These are phyloP conservation scores for Agaricus subrufescens DNA, from an alignment of 768 basidiomycete genomes.

Conservation along the genomic window DNA sequence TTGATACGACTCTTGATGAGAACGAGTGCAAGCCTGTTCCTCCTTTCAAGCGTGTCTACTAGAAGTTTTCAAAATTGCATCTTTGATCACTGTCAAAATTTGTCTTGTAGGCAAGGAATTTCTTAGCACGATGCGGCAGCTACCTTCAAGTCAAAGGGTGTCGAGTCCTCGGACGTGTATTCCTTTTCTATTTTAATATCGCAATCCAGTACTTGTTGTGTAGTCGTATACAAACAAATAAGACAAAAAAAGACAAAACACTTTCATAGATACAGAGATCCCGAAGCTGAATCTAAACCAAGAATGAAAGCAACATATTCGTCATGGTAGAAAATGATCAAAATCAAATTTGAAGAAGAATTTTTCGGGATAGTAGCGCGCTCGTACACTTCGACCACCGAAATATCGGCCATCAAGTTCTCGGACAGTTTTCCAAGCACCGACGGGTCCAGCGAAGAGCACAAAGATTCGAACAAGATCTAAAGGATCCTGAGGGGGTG, in stretches of 20 bases:
- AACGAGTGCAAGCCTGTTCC: slow-evolving; percentile 96
- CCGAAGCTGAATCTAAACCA: slow-evolving; percentile 12
- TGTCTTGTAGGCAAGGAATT: neutral
- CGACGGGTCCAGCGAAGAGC: slow-evolving; percentile 84
- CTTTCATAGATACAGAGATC: neutral
- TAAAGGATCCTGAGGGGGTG: slow-evolving; percentile 58
- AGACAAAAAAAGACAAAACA: neutral
- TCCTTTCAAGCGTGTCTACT: slow-evolving; percentile 97
- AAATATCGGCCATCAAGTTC: slow-evolving; percentile 93
- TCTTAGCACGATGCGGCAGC: neutral
- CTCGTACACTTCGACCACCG: slow-evolving; percentile 78
- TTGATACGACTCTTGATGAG: slow-evolving; percentile 84
- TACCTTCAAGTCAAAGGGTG: neutral
- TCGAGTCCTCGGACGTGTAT: neutral
- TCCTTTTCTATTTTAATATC: neutral
- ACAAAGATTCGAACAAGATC: slow-evolving; percentile 92
- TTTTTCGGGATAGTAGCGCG: slow-evolving; percentile 73
- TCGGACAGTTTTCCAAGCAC: slow-evolving; percentile 93
- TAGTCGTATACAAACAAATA: neutral
- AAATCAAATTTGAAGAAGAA: slow-evolving; percentile 47
- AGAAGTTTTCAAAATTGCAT: slow-evolving; percentile 13
- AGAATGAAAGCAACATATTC: neutral
- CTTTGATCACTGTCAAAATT: neutral
- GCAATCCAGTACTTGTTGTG: neutral
- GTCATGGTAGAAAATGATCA: slow-evolving; percentile 34